Base-by-base conservation (phyloP, 306 rosid species). In the Albizia julibrissin region DNA sequence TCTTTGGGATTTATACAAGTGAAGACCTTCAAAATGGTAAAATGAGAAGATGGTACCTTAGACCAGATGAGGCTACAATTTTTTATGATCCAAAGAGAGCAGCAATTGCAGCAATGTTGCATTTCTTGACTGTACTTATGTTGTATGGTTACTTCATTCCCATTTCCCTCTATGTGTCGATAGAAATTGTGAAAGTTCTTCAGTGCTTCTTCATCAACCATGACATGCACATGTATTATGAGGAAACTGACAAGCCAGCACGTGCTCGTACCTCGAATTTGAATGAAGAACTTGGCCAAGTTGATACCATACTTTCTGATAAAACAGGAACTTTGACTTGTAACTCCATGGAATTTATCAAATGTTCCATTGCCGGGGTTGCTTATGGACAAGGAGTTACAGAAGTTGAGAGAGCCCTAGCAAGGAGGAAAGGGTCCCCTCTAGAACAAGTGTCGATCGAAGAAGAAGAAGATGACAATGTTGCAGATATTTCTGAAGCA, bases 281-380 rank as follows among this genome's bases (percentile, higher is more conserved):
- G 94, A 96, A 96, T 72, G 99, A 96, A 88, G 99, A 96, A 85
- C 98, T 96, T 65, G 99, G 99, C 47, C 99, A 96, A 87, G 99
- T 96, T 82, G 98, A 92, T 44, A 96, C 98, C 81, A 90, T 96
- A 79, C 97, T 96, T 69, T 93, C 99, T 8, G 99, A 96, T 76
- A 96, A 96, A 83, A 96, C 99, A 1, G 99, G 99, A 82, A 95
- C 99, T 46, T 85, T 96, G 83, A 96, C 99, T 72, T 96, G 98
- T 88, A 96, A 96, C 82, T 93, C 99, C 8, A 96, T 96, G 99
- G 99, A 96, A 72, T 96, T 93, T 61, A 93, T 96, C 89, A 96
- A 93, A 89, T 96, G 98, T 85, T 93, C 99, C 75, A 89, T 94
- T 69, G 98, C 92, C 12, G 99, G 99, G 69, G 86, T 87, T 88